Evolutionary conservation across 108 stramenopile genomes (phyloP).

Genomic region (Skeletonema menzelii): DNA sequence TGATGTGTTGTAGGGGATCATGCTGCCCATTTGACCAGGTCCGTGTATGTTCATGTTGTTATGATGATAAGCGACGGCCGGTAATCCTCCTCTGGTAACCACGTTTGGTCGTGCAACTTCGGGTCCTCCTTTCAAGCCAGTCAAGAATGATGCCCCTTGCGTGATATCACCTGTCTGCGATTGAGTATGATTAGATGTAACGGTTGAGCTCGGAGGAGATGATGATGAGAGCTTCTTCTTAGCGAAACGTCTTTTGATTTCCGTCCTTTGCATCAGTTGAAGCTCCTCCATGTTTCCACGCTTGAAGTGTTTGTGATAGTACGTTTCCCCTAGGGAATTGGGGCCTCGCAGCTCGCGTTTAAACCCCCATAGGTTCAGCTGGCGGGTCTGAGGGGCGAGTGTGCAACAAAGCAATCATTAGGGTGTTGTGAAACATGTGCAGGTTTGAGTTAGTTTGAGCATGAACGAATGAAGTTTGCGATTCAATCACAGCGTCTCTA

Average conservation of each 20-base stretch:
- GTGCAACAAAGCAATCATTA: neutral
- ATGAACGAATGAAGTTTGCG: too few species aligned
- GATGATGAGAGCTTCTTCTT: neutral
- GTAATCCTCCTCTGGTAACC: neutral
- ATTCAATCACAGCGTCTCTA: neutral
- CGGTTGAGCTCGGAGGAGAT: neutral
- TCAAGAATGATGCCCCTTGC: neutral
- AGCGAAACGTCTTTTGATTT: neutral
- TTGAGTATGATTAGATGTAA: neutral
- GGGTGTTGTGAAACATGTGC: too few species aligned
- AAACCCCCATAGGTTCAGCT: neutral
- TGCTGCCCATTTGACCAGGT: neutral
- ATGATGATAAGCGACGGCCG: neutral
- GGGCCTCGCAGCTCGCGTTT: slow-evolving; percentile 3
- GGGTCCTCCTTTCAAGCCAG: neutral
- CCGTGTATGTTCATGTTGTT: neutral
- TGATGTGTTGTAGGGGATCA: neutral
- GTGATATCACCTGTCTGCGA: neutral
- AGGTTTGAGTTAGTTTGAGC: too few species aligned
- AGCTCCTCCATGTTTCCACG: neutral
- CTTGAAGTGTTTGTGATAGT: neutral
- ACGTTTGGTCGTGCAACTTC: neutral
- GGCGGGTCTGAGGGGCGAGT: neutral
- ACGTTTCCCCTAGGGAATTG: neutral
- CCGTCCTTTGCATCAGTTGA: neutral